Evolutionary conservation across 106 monocot genomes (phyloP).

Genomic region (Agapanthus africanus): DNA sequence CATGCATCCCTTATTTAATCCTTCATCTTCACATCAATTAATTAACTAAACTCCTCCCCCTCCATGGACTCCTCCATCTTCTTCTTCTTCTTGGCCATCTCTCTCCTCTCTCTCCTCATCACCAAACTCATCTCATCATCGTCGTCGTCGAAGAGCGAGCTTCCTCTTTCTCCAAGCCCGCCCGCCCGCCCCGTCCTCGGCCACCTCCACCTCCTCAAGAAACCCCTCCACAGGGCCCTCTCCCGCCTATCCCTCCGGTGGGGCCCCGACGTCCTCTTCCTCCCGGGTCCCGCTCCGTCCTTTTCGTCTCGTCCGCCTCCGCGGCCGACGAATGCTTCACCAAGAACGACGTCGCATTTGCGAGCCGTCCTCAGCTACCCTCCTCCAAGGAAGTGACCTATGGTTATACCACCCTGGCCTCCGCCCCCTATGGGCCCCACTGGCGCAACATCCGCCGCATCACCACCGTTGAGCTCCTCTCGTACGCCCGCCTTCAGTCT

Average conservation of each 20-base stretch:
- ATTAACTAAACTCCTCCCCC: too few species aligned
- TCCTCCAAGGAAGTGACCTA: slow-evolving; percentile 20
- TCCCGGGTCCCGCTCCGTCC: slow-evolving; percentile 38
- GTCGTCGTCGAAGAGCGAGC: too few species aligned
- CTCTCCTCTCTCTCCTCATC: too few species aligned
- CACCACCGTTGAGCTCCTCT: slow-evolving; percentile 33
- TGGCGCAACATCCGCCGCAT: slow-evolving; percentile 63
- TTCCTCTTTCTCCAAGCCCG: background rate
- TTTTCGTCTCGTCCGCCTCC: slow-evolving; percentile 36
- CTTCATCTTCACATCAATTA: too few species aligned
- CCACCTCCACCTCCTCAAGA: slow-evolving; percentile 27
- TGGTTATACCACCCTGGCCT: slow-evolving; percentile 24
- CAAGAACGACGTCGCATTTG: slow-evolving; percentile 41
- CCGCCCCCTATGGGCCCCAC: slow-evolving; percentile 29
- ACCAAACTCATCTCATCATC: too few species aligned
- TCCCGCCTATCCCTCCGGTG: slow-evolving; percentile 31
- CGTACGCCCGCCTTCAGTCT: slow-evolving; percentile 21
- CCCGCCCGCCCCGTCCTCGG: slow-evolving; percentile 20
- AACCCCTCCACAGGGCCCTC: slow-evolving; percentile 22
- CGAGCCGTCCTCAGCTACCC: slow-evolving; percentile 33
- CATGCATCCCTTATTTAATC: too few species aligned
- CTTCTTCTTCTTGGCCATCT: too few species aligned
- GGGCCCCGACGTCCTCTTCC: slow-evolving; percentile 40
- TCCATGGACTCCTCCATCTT: too few species aligned
- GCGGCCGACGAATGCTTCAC: slow-evolving; percentile 43